Percentiles rank a stretch among this genome's conserved stretches.
Conservation (phyloP, 78 protist species). For the Monosiga brevicollis region DNA sequence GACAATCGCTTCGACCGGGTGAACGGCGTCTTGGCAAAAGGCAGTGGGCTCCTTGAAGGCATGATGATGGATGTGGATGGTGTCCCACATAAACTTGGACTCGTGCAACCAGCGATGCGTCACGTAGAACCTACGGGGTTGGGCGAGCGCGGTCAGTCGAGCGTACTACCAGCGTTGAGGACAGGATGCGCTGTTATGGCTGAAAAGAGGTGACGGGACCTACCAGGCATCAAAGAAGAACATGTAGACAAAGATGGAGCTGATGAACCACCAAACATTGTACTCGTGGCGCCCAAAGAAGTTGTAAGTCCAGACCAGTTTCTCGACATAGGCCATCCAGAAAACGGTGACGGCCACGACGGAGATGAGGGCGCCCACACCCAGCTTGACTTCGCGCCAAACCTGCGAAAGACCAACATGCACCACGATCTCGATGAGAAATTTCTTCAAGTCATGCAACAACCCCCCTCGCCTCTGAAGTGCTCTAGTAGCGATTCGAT, state of each 20-base stretch:
- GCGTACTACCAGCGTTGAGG: background rate
- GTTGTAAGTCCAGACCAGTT: background rate
- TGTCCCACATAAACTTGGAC: background rate
- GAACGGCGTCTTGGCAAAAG: slow-evolving; percentile 11
- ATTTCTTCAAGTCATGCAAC: background rate
- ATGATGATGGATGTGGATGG: slow-evolving; percentile 1
- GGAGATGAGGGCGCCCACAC: background rate
- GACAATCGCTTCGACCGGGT: background rate
- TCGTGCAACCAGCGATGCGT: slow-evolving; percentile 4
- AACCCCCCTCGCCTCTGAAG: background rate
- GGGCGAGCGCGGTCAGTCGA: background rate
- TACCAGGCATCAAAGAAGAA: background rate
- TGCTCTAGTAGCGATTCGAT: background rate
- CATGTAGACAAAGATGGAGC: background rate
- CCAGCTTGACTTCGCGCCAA: background rate
- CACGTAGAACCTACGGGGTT: slow-evolving; percentile 9
- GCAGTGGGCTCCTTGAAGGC: slow-evolving; percentile 12
- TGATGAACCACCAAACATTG: background rate
- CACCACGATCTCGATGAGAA: background rate
- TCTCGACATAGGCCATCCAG: background rate
- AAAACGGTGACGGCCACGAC: background rate
- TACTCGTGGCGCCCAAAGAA: background rate
- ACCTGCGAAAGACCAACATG: background rate
- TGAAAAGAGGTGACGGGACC: no score
- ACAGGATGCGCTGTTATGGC: no score